Evolutionary conservation across 2,329 filamentous ascomycete genomes (phyloP).

Genomic region (Arthrobotrys megalospora): DNA sequence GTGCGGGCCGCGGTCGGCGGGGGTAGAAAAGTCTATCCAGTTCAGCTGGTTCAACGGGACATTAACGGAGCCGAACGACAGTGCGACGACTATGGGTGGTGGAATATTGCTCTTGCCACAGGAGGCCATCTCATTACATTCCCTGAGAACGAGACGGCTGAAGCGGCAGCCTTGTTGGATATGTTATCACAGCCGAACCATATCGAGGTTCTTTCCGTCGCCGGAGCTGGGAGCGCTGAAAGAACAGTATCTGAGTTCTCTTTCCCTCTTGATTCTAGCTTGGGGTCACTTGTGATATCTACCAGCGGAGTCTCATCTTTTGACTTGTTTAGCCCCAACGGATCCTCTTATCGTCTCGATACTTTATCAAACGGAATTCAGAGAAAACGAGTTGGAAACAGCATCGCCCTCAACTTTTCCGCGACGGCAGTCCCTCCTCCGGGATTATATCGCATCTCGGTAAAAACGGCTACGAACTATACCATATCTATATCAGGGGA

Average conservation of each 20-base stretch:
- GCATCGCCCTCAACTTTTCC: constrained; percentile 29
- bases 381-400: constrained; percentile 18
- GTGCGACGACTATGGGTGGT: constrained; percentile 7
- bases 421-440: not conserved
- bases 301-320: constrained; percentile 41
- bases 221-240: not conserved
- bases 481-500: constrained; percentile 49
- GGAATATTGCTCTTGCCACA: constrained; percentile 24
- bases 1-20: not conserved
- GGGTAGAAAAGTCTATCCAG: constrained; percentile 30
- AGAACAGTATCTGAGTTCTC: constrained; percentile 10
- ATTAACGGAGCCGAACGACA: not conserved
- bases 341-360: constrained; percentile 14
- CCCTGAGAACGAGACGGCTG: constrained; percentile 16
- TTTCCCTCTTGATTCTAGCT: constrained; percentile 40
- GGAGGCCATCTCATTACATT: constrained; percentile 41
- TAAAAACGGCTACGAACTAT: constrained; percentile 12
- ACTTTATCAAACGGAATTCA: not conserved
- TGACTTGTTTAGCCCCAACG: constrained; percentile 31
- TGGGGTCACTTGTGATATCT: constrained; percentile 37
- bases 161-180: constrained; percentile 15
- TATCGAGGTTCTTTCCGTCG: constrained; percentile 45
- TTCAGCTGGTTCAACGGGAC: constrained; percentile 26
- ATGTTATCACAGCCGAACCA: constrained; percentile 33
- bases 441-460: constrained; percentile 33